Conservation (phyloP, 2,329 filamentous ascomycete genomes). For the Waltergamsia citrina region DNA sequence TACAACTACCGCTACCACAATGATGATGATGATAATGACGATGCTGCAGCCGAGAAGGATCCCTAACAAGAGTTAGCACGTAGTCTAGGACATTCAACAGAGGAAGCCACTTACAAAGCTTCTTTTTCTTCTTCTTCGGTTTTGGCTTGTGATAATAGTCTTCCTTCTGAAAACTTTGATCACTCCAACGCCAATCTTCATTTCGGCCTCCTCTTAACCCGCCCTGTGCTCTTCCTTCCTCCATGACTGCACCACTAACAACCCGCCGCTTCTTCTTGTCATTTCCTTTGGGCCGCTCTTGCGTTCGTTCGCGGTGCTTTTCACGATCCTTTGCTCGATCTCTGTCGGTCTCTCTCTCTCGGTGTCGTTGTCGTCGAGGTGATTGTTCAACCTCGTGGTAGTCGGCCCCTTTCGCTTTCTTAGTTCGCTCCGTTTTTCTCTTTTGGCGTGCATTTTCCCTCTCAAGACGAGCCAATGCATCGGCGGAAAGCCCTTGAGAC, state of each 20-base stretch:
- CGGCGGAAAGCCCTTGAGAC: conserved; percentile 28
- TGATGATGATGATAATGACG: conserved; percentile 56
- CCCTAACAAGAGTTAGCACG: conserved; percentile 27
- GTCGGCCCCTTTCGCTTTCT: conserved; percentile 23
- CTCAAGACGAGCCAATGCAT: conserved; percentile 58
- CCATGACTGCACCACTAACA: conserved; percentile 61
- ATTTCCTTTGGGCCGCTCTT: neutral
- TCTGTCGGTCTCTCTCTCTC: conserved; percentile 1
- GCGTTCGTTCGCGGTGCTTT: conserved; percentile 1
- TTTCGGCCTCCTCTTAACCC: conserved; percentile 33
- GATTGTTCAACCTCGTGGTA: conserved; percentile 15
- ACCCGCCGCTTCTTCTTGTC: conserved; percentile 43
- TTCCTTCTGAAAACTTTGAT: conserved; percentile 39
- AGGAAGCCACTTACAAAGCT: neutral
- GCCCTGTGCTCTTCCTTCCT: conserved; percentile 47
- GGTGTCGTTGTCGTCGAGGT: conserved; percentile 3
- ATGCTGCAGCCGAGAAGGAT: conserved; percentile 45
- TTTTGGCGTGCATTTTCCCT: conserved; percentile 44
- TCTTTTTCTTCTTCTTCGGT: conserved; percentile 37
- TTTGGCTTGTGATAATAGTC: conserved; percentile 30
- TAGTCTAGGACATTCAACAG: neutral
- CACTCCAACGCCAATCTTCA: conserved; percentile 27
- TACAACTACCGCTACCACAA: conserved; percentile 57
- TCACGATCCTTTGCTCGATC: conserved; percentile 1
- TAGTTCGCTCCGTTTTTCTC: conserved; percentile 31